Conservation (phyloP, 2,329 filamentous ascomycete species). For the Aspergillus bombycis region DNA sequence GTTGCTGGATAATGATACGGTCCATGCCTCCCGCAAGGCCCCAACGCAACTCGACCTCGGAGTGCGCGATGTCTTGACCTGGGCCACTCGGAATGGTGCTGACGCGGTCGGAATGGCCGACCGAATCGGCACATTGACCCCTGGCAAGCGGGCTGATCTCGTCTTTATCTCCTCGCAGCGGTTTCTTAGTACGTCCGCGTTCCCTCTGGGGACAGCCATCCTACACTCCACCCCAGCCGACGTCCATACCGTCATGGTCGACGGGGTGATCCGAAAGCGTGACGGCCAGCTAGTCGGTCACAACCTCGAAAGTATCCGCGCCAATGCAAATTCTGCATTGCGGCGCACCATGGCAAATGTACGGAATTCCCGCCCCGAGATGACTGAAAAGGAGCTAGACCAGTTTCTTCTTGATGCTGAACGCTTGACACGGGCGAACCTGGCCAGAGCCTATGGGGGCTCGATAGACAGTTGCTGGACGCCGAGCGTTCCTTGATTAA, state of each 20-base stretch:
- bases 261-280: slow-evolving; percentile 2
- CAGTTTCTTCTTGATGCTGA: neutral
- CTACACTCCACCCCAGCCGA: slow-evolving; percentile 2
- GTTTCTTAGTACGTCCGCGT: neutral
- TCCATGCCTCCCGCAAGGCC: neutral
- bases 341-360: neutral
- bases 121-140: slow-evolving; percentile 1
- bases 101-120: neutral
- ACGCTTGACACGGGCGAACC: neutral
- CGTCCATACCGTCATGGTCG: slow-evolving; percentile 1
- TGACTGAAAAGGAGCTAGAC: neutral
- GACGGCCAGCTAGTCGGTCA: slow-evolving; percentile 1
- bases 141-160: slow-evolving; percentile 1
- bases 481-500: no score
- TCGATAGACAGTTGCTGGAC: no score
- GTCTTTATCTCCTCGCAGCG: slow-evolving; percentile 2
- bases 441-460: no score
- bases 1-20: neutral
- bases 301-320: neutral
- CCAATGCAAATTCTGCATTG: neutral
- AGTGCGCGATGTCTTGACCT: neutral
- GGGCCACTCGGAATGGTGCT: neutral
- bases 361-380: neutral
- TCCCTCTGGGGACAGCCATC: neutral
- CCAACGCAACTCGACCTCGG: neutral